Conservation (phyloP, 192 early-diverging fungal species). For the Geranomyces variabilis region DNA sequence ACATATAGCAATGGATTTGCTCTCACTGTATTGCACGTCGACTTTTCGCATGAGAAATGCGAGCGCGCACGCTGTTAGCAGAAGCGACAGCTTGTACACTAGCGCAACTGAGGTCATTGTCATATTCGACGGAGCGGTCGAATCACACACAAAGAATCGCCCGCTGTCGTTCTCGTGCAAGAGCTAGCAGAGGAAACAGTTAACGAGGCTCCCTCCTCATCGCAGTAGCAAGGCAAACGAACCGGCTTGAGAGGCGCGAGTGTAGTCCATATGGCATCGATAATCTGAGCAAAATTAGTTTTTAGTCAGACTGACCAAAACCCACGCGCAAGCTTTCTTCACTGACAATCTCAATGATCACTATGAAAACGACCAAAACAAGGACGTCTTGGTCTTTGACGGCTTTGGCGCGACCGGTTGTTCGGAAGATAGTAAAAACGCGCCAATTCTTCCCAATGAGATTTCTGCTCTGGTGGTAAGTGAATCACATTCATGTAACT, state of each 20-base stretch:
- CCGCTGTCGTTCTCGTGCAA: not conserved
- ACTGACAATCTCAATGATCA: constrained; percentile 22
- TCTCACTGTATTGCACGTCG: constrained; percentile 23
- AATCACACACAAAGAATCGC: constrained; percentile 14
- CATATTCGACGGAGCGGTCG: constrained; percentile 5
- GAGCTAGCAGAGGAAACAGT: not conserved
- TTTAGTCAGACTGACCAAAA: not conserved
- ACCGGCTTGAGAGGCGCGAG: constrained; percentile 21
- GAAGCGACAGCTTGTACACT: constrained; percentile 2
- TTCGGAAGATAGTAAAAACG: constrained; percentile 20
- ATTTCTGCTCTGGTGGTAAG: constrained; percentile 5
- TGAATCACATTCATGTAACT: no score
- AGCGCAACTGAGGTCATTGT: constrained; percentile 8
- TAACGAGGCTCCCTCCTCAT: not conserved
- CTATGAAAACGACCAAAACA: not conserved
- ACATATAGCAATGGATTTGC: constrained; percentile 17
- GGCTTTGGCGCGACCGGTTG: constrained; percentile 2
- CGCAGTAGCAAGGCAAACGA: not conserved
- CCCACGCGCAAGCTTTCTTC: not conserved
- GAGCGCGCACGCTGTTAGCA: constrained; percentile 19
- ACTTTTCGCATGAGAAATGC: constrained; percentile 26
- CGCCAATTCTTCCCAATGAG: constrained; percentile 28
- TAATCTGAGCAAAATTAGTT: not conserved
- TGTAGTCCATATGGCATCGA: constrained; percentile 25
- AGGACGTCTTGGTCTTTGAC: constrained; percentile 18